These are phyloP conservation scores for Bassia scoparia DNA, from an alignment of 148 eudicot species.

Conservation along the genomic window DNA sequence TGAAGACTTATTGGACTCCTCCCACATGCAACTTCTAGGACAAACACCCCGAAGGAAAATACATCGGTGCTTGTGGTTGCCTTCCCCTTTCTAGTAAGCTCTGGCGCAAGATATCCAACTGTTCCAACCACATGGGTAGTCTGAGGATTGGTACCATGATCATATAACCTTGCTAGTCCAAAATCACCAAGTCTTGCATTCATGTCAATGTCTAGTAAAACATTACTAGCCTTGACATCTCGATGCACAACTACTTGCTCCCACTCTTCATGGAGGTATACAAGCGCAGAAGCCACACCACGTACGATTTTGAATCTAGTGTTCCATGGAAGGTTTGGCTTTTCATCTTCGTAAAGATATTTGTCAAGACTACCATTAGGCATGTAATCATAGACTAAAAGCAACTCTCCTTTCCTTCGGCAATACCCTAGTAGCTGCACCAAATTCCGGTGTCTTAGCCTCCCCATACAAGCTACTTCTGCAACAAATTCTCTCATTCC, in stretches of 20 bases:
- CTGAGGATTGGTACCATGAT: constrained; percentile 42
- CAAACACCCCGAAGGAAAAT: constrained; percentile 38
- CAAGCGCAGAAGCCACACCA: constrained; percentile 43
- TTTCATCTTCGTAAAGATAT: constrained; percentile 23
- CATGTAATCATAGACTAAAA: constrained; percentile 46
- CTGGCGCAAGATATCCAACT: constrained; percentile 45
- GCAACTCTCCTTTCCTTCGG: constrained; percentile 37
- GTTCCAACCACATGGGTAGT: constrained; percentile 48
- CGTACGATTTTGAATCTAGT: constrained; percentile 32
- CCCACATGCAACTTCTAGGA: constrained; percentile 43
- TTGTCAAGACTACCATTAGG: constrained; percentile 47
- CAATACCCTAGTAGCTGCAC: constrained; percentile 47
- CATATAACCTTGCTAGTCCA: constrained; percentile 39
- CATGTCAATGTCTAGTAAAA: constrained; percentile 34
- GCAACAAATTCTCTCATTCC: constrained; percentile 44
- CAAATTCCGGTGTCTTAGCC: constrained; percentile 42
- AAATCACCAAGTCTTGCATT: constrained; percentile 50
- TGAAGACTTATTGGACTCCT: constrained; percentile 31
- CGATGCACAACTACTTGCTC: constrained; percentile 49
- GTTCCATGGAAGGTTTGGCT: constrained; percentile 30
- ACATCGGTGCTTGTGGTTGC: constrained; percentile 39
- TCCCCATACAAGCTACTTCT: constrained; percentile 38
- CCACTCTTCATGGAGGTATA: constrained; percentile 49
- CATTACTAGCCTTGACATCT: constrained; percentile 46
- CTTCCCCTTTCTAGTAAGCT: constrained; percentile 39